These are phyloP conservation scores for Hymenoscyphus salicellus DNA, from an alignment of 2,329 filamentous ascomycete genomes.

Conservation along the genomic window DNA sequence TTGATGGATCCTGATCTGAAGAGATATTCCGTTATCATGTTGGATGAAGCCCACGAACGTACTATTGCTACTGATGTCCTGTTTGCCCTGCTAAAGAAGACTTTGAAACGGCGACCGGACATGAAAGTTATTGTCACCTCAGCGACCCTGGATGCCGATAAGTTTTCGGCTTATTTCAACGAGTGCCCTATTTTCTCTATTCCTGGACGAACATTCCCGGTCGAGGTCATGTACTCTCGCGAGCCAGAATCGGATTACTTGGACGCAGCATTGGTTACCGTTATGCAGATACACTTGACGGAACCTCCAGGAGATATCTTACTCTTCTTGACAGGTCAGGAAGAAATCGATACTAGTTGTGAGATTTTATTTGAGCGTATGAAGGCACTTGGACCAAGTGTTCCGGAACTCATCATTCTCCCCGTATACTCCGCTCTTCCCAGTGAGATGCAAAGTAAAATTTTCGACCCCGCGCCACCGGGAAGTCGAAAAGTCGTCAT, in stretches of 20 bases:
- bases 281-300: slow-evolving; percentile 96
- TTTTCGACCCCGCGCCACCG: slow-evolving; percentile 88
- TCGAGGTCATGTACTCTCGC: slow-evolving; percentile 91
- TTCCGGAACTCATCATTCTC: slow-evolving; percentile 87
- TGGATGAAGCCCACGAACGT: slow-evolving; percentile 96
- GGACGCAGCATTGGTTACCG: slow-evolving; percentile 88
- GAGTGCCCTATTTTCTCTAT: slow-evolving; percentile 96
- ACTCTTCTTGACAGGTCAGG: slow-evolving; percentile 94
- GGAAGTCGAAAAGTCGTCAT: slow-evolving; percentile 92
- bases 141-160: slow-evolving; percentile 93
- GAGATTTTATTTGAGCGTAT: slow-evolving; percentile 93
- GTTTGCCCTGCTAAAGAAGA: slow-evolving; percentile 92
- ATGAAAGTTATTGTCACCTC: slow-evolving; percentile 95
- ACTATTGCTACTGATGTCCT: slow-evolving; percentile 95
- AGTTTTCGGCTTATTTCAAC: slow-evolving; percentile 95
- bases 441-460: slow-evolving; percentile 86
- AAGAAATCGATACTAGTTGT: slow-evolving; percentile 94
- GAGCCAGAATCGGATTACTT: slow-evolving; percentile 96
- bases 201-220: slow-evolving; percentile 89
- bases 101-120: slow-evolving; percentile 78
- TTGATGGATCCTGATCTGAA: slow-evolving; percentile 85
- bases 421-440: slow-evolving; percentile 96
- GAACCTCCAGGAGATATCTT: slow-evolving; percentile 91
- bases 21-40: slow-evolving; percentile 93
- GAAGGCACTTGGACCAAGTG: slow-evolving; percentile 86